Evolutionary conservation across 1,284 basidiomycete genomes (phyloP).

Genomic region (Schizophyllum amplum): DNA sequence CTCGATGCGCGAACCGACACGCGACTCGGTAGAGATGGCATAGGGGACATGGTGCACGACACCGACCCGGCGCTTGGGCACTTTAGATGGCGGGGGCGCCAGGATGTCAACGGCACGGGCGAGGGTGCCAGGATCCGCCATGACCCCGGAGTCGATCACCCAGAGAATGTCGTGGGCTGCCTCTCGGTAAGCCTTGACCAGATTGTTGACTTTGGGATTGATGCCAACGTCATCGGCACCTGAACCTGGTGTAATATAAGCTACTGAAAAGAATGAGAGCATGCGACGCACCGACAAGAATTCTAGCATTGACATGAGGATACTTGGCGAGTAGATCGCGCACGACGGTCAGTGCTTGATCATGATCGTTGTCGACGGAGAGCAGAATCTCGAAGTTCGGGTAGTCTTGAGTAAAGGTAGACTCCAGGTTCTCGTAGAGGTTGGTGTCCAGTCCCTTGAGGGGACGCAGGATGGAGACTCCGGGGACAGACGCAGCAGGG

Average conservation of each 20-base stretch:
- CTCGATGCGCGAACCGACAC: slow-evolving; percentile 81
- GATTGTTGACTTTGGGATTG: slow-evolving; percentile 98
- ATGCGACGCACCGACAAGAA: slow-evolving; percentile 66
- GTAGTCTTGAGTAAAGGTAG: slow-evolving; percentile 84
- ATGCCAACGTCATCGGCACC: slow-evolving; percentile 77
- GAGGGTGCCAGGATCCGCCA: slow-evolving; percentile 73
- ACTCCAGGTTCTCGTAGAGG: slow-evolving; percentile 88
- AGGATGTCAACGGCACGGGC: slow-evolving; percentile 81
- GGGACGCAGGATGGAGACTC: slow-evolving; percentile 87
- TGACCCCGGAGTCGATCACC: slow-evolving; percentile 94
- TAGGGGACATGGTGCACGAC: slow-evolving; percentile 97
- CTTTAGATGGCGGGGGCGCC: slow-evolving; percentile 26
- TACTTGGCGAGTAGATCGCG: slow-evolving; percentile 70
- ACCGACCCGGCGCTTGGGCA: slow-evolving; percentile 47
- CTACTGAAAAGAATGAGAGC: slow-evolving; percentile 2
- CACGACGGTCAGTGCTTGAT: slow-evolving; percentile 78
- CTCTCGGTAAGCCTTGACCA: slow-evolving; percentile 74
- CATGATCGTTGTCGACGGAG: slow-evolving; percentile 74
- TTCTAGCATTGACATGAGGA: slow-evolving; percentile 58
- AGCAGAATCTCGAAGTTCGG: slow-evolving; percentile 84
- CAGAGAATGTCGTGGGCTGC: slow-evolving; percentile 89
- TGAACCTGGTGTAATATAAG: slow-evolving; percentile 18
- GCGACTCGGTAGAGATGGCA: slow-evolving; percentile 63
- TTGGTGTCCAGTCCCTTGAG: slow-evolving; percentile 90
- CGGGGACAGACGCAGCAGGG: slow-evolving; percentile 52